Base-by-base conservation (phyloP, 2,329 filamentous ascomycete genomes). In the Helotiales sp. region DNA sequence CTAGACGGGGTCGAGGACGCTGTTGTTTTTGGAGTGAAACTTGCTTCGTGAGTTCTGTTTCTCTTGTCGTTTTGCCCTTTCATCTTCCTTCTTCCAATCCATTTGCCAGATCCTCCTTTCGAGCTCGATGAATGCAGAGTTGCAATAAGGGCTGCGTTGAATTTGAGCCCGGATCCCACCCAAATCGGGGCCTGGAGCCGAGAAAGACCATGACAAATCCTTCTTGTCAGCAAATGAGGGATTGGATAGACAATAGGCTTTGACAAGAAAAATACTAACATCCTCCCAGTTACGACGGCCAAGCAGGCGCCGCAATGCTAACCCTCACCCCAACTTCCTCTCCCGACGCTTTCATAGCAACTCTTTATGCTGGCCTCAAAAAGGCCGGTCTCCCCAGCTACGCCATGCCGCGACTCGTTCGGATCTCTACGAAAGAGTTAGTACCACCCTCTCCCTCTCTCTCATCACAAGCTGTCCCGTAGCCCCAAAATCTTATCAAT, bases 221-320 rank as follows among this genome's bases (percentile, higher is more conserved):
- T n/a, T n/a, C n/a, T n/a, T n/a, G n/a, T n/a, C n/a, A n/a, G n/a
- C n/a, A n/a, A n/a, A n/a, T n/a, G n/a, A n/a, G n/a, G n/a, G n/a
- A n/a, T n/a, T n/a, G n/a, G n/a, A n/a, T 8, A 36, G 7, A 19
- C 4, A 17, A 19, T n/a, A 22, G 24, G 17, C 34, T 7, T 17
- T 7, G 15, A 3, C n/a, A n/a, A 17, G 6, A 33, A 42, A 15
- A 10, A 22, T 47, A 24, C 59, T 63, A 34, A 61, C 12, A 25
- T 33, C 8, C 2, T 12, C 8, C 47, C 22, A 77, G 75, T 19
- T 79, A 79, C 59, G 77, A 79, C 59, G 77, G 77, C 5, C 75
- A 79, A 70, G 77, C 76, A 30, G 77, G 77, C 42, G 77, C 75
- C 19, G 76, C 77, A 40, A 75, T 73, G 4, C 74, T 80, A 27